Base-by-base conservation (phyloP, 2,329 filamentous ascomycete genomes). In the Trichoderma koningiopsis region DNA sequence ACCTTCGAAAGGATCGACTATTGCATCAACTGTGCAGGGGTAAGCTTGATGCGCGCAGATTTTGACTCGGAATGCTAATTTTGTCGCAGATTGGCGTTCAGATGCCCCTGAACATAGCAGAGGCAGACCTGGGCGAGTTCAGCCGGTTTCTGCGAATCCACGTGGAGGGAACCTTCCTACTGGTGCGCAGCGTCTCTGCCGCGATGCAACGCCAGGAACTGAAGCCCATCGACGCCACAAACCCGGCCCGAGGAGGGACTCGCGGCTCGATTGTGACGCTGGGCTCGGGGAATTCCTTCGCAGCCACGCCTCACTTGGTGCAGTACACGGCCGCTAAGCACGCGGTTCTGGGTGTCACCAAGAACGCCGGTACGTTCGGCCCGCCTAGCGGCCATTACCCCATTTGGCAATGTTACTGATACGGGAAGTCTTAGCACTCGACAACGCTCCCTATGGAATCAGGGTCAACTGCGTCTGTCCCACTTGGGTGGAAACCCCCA, bases 401-500 rank as follows among this genome's bases (percentile, higher is more conserved):
- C 24, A 53, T 60, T 47, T 37, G 29, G 55, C 7, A 29, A 7
- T 37, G 19, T 52, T 27, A 58, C 24, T 68, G 22, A 61, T 47
- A 19, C 29, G 33, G 22, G 35, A 61, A n/a, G 11, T 16, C 40
- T 43, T 27, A 72, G 70, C 71, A 40, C 63, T 72, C 8, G 71
- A 72, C 35, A 70, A 71, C 55, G 67, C 68, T 19, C 22, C 29
- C 7, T 19, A 70, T 27, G 64, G 70, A 14, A 71, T 72, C 35
- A 62, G 71, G n/a, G 70, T 71, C 64, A 72, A 75, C 57, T 74
- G 72, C 43, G 72, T 75, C 40, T 74, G 73, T 11, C 74, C 74
- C 4, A 72, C 72, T 1, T 74, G 72, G 58, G 73, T 69, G 29
- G 68, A 70, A 16, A 72, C 71, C 5, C 70, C 71, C 5, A 71